These are phyloP conservation scores for Aspergillus wentii DNA, from an alignment of 495 filamentous ascomycete genomes.

Conservation along the genomic window DNA sequence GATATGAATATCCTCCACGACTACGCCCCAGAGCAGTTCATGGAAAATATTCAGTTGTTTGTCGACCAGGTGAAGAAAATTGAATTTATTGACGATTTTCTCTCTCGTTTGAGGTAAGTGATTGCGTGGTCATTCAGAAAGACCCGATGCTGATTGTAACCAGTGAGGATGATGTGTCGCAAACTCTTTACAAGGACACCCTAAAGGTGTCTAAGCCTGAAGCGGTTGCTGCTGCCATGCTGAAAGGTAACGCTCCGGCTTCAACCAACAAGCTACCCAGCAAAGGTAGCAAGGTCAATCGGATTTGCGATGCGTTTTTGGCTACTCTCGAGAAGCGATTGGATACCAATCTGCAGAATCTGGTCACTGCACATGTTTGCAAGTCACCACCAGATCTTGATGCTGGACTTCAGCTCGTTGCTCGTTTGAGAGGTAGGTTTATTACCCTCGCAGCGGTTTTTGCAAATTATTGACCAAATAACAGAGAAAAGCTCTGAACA, in stretches of 20 bases:
- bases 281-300: slow-evolving; percentile 68
- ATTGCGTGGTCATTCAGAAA: background rate
- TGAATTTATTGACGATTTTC: slow-evolving; percentile 84
- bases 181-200: slow-evolving; percentile 92
- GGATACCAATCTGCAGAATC: slow-evolving; percentile 76
- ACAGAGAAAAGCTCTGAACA: slow-evolving; percentile 56
- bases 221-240: slow-evolving; percentile 21
- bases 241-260: slow-evolving; percentile 13
- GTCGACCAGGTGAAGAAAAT: slow-evolving; percentile 81
- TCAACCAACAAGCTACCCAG: slow-evolving; percentile 7
- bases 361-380: slow-evolving; percentile 91
- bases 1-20: slow-evolving; percentile 99
- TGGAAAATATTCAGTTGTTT: slow-evolving; percentile 69
- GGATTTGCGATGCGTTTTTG: slow-evolving; percentile 83
- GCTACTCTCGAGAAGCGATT: slow-evolving; percentile 55
- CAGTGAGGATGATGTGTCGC: slow-evolving; percentile 89
- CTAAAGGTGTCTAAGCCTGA: slow-evolving; percentile 32
- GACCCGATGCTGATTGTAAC: slow-evolving; percentile 10
- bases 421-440: slow-evolving; percentile 58
- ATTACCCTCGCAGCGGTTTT: background rate
- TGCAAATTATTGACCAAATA: slow-evolving; percentile 12
- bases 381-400: slow-evolving; percentile 87
- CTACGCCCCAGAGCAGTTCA: slow-evolving; percentile 76
- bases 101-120: slow-evolving; percentile 78
- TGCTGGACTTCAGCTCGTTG: slow-evolving; percentile 74